Base-by-base conservation (phyloP, 495 filamentous ascomycete genomes). In the Sporormia fimetaria region DNA sequence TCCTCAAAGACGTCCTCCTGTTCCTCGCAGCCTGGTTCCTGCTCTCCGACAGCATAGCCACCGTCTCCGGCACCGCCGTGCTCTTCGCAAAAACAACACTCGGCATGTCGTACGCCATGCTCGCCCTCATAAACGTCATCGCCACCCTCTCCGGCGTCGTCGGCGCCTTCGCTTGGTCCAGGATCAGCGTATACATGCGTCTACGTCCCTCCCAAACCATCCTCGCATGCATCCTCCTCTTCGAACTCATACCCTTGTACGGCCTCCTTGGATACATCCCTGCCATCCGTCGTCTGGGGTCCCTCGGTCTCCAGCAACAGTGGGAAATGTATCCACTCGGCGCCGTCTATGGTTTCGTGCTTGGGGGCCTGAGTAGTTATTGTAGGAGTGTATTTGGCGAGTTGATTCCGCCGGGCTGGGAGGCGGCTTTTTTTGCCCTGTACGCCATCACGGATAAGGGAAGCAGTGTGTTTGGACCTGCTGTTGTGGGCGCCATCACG, bases 361-460 rank as follows among this genome's bases (percentile, higher is more conserved):
- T 98, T 37, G 90, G 88, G 11, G 90, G 90, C 0, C 63, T 98
- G n/a, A 85, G 80, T 25, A 83, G 81, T 14, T 94, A 96, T 59
- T 96, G 90, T 53, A 81, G 90, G 10, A 88, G 82, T 54, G 69
- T 98, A 27, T 98, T 80, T 55, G 87, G 86, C 16, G 85, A 95
- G 57, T 68, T 98, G 23, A 80, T 98, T 49, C 90, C 90, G 16
- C 85, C 87, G 0, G 90, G 90, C 8, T 90, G 77, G 16, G 90
- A 98, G 63, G 86, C 90, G 2, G 85, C 90, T 0, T 98, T 98
- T 57, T 98, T 88, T 59, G 87, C 90, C 0, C 71, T 98, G 1
- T 98, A 94, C 52, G 88, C 90, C 4, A 94, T 98, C 45, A 98
- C 90, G 10, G 90, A 98, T 55, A 98, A 98, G 61, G 90, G 90